Base-by-base conservation (phyloP, 208 protist species). In the Trypanosoma cruzi region DNA sequence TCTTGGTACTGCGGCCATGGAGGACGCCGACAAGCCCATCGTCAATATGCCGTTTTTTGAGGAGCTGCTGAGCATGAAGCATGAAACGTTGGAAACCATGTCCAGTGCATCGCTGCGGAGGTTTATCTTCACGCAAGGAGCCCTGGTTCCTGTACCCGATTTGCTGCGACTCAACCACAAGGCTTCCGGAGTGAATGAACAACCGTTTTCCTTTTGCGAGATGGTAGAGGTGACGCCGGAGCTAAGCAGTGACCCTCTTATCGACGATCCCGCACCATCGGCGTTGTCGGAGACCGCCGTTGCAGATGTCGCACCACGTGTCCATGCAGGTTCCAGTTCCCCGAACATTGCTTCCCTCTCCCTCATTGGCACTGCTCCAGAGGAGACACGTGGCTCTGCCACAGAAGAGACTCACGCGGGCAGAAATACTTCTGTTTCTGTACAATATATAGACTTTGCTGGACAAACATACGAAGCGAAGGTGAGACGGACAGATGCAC, bases 71-170 rank as follows among this genome's bases (percentile, higher is more conserved):
- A 64, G 59, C 32, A n/a, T 29, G 20, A 46, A 40, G 26, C 20
- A 57, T 1, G 52, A 59, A 26, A 50, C 24, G n/a, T 1, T 1
- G 34, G 13, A 18, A 4, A 31, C 0, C 10, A 29, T 24, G 13
- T 40, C 31, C 5, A 50, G 64, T 8, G 31, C 42, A 40, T 20
- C 32, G 28, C 64, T 50, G 55, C n/a, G 64, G 26, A 68, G 72
- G 40, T 82, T 85, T 64, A 69, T 80, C 13, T 72, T 89, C 34
- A 22, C 78, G 20, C 63, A 77, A 24, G 77, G 75, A 34, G 71
- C 75, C 32, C 60, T 89, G 7, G 59, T 86, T 49, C 73, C 84
- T 18, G 26, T 72, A 36, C 20, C 14, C 0, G 67, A 75, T 50
- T 68, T 90, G 62, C 44, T 60, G 52, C 71, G 72, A 56, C 49